Percentiles rank a stretch among this genome's conserved stretches.
These are phyloP conservation scores for Daldinia caldariorum DNA, from an alignment of 495 filamentous ascomycete species.

Conservation along the genomic window DNA sequence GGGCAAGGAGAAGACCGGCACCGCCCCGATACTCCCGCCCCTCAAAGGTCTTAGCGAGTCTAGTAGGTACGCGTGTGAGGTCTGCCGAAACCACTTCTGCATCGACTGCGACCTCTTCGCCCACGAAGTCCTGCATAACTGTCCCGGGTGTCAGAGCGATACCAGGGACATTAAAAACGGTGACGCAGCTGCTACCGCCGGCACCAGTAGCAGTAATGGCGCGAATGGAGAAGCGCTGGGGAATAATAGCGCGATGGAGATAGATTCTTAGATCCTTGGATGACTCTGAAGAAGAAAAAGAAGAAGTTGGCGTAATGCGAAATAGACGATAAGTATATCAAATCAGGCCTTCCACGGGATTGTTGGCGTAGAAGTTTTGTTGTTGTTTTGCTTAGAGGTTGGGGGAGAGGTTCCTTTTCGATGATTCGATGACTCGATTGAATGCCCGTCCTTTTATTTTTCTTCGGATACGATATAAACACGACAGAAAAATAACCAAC, in stretches of 20 bases:
- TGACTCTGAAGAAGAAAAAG: background rate
- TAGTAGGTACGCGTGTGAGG: conserved; percentile 85
- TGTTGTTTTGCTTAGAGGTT: background rate
- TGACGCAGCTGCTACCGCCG: background rate
- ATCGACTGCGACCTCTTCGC: conserved; percentile 97
- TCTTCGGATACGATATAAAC: background rate
- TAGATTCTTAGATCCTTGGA: conserved; percentile 46
- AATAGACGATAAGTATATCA: conserved; percentile 1
- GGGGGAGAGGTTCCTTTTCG: background rate
- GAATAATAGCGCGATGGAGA: conserved; percentile 48
- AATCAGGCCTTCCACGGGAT: background rate
- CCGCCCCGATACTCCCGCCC: conserved; percentile 49
- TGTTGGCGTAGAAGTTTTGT: background rate
- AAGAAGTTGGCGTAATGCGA: background rate
- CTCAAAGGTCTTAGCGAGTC: conserved; percentile 81
- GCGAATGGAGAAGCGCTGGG: conserved; percentile 33
- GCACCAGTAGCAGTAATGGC: background rate
- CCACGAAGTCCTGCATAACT: conserved; percentile 94
- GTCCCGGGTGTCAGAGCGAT: conserved; percentile 88
- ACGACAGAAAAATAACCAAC: no score
- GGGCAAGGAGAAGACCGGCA: conserved; percentile 51
- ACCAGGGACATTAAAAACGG: conserved; percentile 34
- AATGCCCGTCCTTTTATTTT: conserved; percentile 3
- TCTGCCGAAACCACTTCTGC: conserved; percentile 89
- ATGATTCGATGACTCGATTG: background rate